Evolutionary conservation across 2,329 filamentous ascomycete genomes (phyloP), one percentile per base, ranked within the genome.

Genomic region (Nemania bipapillata): DNA sequence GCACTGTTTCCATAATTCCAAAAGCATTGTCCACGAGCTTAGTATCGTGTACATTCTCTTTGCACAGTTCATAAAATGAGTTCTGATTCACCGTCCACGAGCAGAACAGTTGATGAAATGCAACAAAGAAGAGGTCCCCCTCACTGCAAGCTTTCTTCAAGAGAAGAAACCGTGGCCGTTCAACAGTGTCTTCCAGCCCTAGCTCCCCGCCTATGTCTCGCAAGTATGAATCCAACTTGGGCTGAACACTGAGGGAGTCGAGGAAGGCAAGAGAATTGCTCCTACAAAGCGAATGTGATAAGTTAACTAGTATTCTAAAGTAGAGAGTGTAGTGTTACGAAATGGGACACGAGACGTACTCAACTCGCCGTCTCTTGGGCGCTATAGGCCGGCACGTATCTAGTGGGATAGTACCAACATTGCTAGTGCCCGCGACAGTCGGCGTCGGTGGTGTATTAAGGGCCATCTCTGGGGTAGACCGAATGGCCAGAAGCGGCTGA

Each of bases 61-160:
- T 77, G 12, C 84, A 74, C 2, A 83, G 68, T 12, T 58, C 73
- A 17, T 83, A 78, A 4, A 86, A 74, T 2, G 75, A 68, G 1
- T 71, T 60, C 0, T 77, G 79, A 20, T 81, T 76, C 2, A 79
- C 65, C 3, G 83, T 84, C 84, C 86, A 87, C 22, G 86, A 74
- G 74, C 89, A 91, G 76, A 88, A 90, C 1, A 91, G 67, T 74
- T 92, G 90, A 75, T 92, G 90, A 12, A 92, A 76, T 5, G 85
- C 82, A 57, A 93, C 73, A 75, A 90, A 94, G 74, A 91, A 87
- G 54, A 81, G 70, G 76, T 94, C 92, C 4, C 83, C 77, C 0
- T 76, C 73, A 1, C 70, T 50, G 70, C 88, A 90, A 1, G 91
- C 91, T 26, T 87, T 81, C 28, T 71, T 74, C 12, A 94, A 79